Conservation (phyloP, 1,139 yeast species). For the Pichiaceae sp. region DNA sequence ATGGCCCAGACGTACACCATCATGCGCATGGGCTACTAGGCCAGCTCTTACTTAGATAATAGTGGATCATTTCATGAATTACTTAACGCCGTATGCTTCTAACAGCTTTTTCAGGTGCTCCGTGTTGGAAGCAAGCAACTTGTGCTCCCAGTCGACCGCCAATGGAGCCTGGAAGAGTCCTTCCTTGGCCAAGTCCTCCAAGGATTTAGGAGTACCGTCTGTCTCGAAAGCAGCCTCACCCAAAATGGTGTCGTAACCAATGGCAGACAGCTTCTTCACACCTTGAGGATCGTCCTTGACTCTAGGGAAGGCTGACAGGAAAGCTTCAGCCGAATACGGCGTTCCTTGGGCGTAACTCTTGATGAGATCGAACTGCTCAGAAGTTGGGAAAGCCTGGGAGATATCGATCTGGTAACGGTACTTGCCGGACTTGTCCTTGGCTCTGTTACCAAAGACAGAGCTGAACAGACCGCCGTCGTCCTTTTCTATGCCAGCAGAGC, state of each 20-base stretch:
- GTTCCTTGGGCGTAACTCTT: slow-evolving; percentile 16
- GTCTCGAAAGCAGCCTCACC: slow-evolving; percentile 6
- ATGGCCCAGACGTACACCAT: slow-evolving; percentile 87
- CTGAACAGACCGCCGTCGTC: not conserved
- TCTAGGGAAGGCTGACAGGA: slow-evolving; percentile 19
- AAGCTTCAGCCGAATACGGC: slow-evolving; percentile 21
- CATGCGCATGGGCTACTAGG: slow-evolving; percentile 72
- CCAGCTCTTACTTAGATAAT: not conserved
- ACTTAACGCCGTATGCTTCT: slow-evolving; percentile 5
- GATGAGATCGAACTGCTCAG: slow-evolving; percentile 21
- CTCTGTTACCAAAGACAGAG: slow-evolving; percentile 7
- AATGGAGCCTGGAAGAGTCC: slow-evolving; percentile 34
- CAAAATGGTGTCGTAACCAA: not conserved
- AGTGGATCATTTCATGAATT: not conserved
- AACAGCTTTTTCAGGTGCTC: slow-evolving; percentile 23
- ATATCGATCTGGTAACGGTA: slow-evolving; percentile 19
- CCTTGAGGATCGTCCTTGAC: slow-evolving; percentile 10
- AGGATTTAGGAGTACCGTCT: slow-evolving; percentile 7
- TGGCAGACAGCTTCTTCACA: slow-evolving; percentile 12
- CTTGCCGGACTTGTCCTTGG: slow-evolving; percentile 4
- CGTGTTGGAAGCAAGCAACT: slow-evolving; percentile 43
- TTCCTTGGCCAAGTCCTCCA: slow-evolving; percentile 13
- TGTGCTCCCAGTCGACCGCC: slow-evolving; percentile 49
- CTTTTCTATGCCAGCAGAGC: slow-evolving; percentile 2
- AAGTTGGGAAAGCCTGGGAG: slow-evolving; percentile 17